These are phyloP conservation scores for Gaeumannomyces sp. DNA, from an alignment of 2,329 filamentous ascomycete genomes.

Conservation along the genomic window DNA sequence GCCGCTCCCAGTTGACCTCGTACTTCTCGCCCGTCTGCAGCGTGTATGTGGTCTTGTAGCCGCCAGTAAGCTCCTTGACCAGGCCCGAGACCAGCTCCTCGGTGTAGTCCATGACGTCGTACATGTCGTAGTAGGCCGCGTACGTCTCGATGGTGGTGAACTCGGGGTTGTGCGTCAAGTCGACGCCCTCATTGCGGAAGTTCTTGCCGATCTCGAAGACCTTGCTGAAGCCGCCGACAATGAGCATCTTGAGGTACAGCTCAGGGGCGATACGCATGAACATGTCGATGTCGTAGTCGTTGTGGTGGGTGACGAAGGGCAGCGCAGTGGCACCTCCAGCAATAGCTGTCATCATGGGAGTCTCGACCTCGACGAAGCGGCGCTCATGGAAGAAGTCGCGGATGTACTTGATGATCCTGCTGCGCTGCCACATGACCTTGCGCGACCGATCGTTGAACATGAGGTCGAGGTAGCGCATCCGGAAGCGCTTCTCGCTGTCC, in stretches of 20 bases:
- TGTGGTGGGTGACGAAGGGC: slow-evolving; percentile 93
- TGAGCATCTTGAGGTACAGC: slow-evolving; percentile 90
- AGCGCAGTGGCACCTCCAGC: slow-evolving; percentile 92
- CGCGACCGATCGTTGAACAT: slow-evolving; percentile 92
- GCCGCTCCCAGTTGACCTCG: slow-evolving; percentile 91
- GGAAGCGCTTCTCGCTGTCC: slow-evolving; percentile 88
- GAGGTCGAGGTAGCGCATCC: slow-evolving; percentile 89
- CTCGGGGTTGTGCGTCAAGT: slow-evolving; percentile 94
- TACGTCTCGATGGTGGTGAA: slow-evolving; percentile 99
- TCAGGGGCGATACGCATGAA: slow-evolving; percentile 94
- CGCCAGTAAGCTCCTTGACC: slow-evolving; percentile 82
- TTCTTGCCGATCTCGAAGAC: slow-evolving; percentile 95
- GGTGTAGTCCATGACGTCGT: slow-evolving; percentile 85
- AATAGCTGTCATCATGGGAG: slow-evolving; percentile 94
- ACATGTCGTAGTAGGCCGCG: slow-evolving; percentile 84
- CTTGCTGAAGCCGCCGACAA: slow-evolving; percentile 88
- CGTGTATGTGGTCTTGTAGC: slow-evolving; percentile 78
- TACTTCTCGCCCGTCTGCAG: slow-evolving; percentile 81
- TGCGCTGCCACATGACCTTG: slow-evolving; percentile 75
- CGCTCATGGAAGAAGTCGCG: slow-evolving; percentile 81
- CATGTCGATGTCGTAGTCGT: slow-evolving; percentile 90
- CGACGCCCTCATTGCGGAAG: slow-evolving; percentile 89
- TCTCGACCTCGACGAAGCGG: slow-evolving; percentile 92
- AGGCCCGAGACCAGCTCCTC: slow-evolving; percentile 88
- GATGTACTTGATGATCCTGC: slow-evolving; percentile 84